Base-by-base conservation (phyloP, 2,329 filamentous ascomycete species). In the Trichoderma cornu-damae region DNA sequence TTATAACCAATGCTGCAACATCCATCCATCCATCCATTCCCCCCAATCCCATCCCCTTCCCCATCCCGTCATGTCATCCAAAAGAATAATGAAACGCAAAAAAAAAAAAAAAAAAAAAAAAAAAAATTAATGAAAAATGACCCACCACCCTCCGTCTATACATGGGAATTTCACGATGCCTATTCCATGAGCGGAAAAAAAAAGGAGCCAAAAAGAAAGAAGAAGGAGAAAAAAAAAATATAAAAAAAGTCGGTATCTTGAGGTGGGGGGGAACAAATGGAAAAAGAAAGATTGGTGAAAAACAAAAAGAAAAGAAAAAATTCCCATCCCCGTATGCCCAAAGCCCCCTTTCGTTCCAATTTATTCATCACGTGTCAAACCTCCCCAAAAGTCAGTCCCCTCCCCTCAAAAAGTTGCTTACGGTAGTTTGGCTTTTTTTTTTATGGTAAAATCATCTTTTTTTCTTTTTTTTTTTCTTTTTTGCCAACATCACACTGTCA, bases 221-320 rank as follows among this genome's bases (percentile, higher is more conserved):
- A 12, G 18, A 18, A 12, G 18, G 7, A 46, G 1, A 16, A 32
- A 20, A 16, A 47, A 46, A 47, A 32, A 9, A 5, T 16, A 14
- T 16, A 12, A 46, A 26, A 54, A 37, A 37, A 11, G 16, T 47
- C 51, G 51, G 51, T 46, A 54, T 54, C 51, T 37, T 54, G 30
- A 38, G 14, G 32, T 11, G 11, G 18, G 2, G 20, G 20, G 30
- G 12, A 20, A 26, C 8, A 54, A 26, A 18, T 9, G 8, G 28
- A 16, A 54, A 47, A 3, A 16, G 3, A 9, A 26, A 34, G 32
- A 14, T 7, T 38, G 8, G n/a, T 3, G 32, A 37, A n/a, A 34
- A 18, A 9, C 35, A 43, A 34, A 18, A 9, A 28, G 22, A 34
- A 14, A 12, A 6, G 12, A 12, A 43, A 30, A n/a, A n/a, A n/a